Evolutionary conservation across 1,139 yeast genomes (phyloP).

Genomic region (Yamadazyma friedrichii): DNA sequence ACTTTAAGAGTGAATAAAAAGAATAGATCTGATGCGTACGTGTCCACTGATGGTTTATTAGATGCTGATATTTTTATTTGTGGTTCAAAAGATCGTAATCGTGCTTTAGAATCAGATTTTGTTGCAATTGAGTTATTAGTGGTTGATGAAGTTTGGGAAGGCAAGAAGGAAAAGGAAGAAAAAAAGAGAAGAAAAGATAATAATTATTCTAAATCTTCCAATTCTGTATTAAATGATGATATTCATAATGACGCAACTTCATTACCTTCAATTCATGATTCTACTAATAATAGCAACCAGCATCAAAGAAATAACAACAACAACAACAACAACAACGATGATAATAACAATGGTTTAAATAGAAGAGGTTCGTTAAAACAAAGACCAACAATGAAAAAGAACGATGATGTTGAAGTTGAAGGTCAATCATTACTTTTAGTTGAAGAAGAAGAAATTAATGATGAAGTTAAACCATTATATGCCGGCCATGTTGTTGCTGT

Average conservation of each 20-base stretch:
- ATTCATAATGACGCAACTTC: slow-evolving; percentile 71
- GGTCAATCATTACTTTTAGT: slow-evolving; percentile 89
- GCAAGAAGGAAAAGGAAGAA: slow-evolving; percentile 94
- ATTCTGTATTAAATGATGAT: slow-evolving; percentile 53
- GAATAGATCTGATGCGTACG: slow-evolving; percentile 96
- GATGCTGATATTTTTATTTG: slow-evolving; percentile 97
- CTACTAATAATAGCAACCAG: slow-evolving; percentile 11
- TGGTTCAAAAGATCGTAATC: slow-evolving; percentile 97
- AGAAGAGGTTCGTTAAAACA: slow-evolving; percentile 92
- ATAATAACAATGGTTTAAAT: slow-evolving; percentile 43
- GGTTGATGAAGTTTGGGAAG: slow-evolving; percentile 97
- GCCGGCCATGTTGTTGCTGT: slow-evolving; percentile 99
- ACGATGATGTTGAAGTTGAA: slow-evolving; percentile 97
- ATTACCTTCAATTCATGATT: slow-evolving; percentile 23
- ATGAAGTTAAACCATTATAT: slow-evolving; percentile 87
- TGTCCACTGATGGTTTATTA: slow-evolving; percentile 88
- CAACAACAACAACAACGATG: slow-evolving; percentile 14
- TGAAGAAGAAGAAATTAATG: slow-evolving; percentile 94
- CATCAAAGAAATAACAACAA: slow-evolving; percentile 22
- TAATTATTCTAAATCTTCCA: slow-evolving; percentile 31
- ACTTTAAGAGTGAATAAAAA: slow-evolving; percentile 90
- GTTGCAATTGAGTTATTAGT: slow-evolving; percentile 93
- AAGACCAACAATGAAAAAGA: slow-evolving; percentile 97
- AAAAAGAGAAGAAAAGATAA: slow-evolving; percentile 90
- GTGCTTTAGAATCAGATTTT: slow-evolving; percentile 94